phyloP scores from a whole-genome alignment of 2,329 filamentous ascomycete species.

The Ceratocystis lukuohia region DNA sequence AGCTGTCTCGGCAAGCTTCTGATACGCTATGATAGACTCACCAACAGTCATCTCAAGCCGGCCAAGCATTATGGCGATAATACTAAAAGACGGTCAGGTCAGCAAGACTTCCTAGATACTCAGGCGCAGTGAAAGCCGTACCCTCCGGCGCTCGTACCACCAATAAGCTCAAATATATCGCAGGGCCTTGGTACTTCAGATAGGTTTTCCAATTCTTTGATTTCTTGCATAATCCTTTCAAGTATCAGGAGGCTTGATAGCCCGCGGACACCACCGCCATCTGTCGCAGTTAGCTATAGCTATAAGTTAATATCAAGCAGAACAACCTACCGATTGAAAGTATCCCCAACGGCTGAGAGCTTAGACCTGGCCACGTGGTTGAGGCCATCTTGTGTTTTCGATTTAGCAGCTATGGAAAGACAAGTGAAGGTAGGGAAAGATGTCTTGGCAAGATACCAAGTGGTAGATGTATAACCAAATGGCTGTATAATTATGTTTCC shows the following conservation, averaged over 20 bases:
- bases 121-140: background rate
- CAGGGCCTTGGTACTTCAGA: constrained; percentile 22
- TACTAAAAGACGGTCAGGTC: background rate
- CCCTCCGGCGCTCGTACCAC: constrained; percentile 23
- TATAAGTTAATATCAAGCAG: too few relatives aligned
- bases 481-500: too few relatives aligned
- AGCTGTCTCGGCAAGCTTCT: background rate
- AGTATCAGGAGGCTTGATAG: constrained; percentile 24
- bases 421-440: too few relatives aligned
- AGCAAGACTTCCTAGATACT: too few relatives aligned
- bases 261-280: constrained; percentile 24
- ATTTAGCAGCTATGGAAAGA: too few relatives aligned
- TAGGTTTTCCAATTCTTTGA: constrained; percentile 19
- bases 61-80: background rate
- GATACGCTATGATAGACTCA: background rate
- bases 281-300: constrained; percentile 1
- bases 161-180: constrained; percentile 25
- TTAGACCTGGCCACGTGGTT: too few relatives aligned
- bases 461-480: too few relatives aligned
- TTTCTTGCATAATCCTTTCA: constrained; percentile 22
- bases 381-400: too few relatives aligned
- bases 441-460: too few relatives aligned
- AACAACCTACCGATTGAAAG: too few relatives aligned
- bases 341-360: too few relatives aligned
- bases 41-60: background rate